Percentiles rank a stretch among this genome's conserved stretches.
These are phyloP conservation scores for Phoenix roebelenii DNA, from an alignment of 176 grass and related monocot genomes.

Conservation along the genomic window DNA sequence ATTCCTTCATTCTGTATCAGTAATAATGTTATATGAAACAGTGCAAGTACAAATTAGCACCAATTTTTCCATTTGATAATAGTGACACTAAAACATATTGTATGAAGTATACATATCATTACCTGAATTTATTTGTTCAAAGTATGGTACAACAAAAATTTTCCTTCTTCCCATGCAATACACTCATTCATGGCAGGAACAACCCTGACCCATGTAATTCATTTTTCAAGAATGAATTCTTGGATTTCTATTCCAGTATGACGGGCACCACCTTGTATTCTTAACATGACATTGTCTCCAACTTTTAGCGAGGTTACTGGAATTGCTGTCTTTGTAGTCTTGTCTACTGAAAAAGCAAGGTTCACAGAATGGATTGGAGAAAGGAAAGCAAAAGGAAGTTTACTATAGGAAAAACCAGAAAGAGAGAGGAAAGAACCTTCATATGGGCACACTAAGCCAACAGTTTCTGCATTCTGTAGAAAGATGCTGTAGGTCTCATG, in stretches of 20 bases:
- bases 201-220: slow-evolving; percentile 7
- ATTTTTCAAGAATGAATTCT: slow-evolving; percentile 91
- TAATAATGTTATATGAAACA: too few relatives aligned
- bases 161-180: too few relatives aligned
- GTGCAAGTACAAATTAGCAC: too few relatives aligned
- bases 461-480: slow-evolving; percentile 91
- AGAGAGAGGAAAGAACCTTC: slow-evolving; percentile 30
- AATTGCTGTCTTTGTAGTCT: slow-evolving; percentile 38
- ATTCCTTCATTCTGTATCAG: too few relatives aligned
- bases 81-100: too few relatives aligned
- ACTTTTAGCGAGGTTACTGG: slow-evolving; percentile 85
- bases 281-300: slow-evolving; percentile 59
- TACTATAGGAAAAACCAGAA: background rate
- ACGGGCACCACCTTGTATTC: slow-evolving; percentile 65
- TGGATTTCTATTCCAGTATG: slow-evolving; percentile 94
- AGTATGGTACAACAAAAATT: too few relatives aligned
- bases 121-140: too few relatives aligned
- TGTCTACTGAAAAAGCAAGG: background rate
- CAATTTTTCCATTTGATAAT: too few relatives aligned
- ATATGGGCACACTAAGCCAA: slow-evolving; percentile 51
- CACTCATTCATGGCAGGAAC: too few relatives aligned
- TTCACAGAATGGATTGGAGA: background rate
- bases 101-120: too few relatives aligned
- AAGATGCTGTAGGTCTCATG: slow-evolving; percentile 75
- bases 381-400: background rate